phyloP scores from a whole-genome alignment of 2,329 filamentous ascomycete genomes.

The Fonsecaea multimorphosa region DNA sequence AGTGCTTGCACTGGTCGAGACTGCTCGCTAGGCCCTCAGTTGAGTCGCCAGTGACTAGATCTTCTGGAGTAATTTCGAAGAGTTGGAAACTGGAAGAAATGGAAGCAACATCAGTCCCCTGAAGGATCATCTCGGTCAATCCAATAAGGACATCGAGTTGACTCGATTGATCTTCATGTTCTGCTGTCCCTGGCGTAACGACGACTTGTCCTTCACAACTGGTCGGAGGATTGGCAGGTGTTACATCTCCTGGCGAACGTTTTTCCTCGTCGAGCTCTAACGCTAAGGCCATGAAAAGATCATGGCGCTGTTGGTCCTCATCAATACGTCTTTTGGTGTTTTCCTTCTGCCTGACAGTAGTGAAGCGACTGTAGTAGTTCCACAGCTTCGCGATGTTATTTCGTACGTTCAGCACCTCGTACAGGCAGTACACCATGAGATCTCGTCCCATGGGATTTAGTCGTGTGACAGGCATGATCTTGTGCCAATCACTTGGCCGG shows the following conservation, averaged over 20 bases:
- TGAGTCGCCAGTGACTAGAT: neutral
- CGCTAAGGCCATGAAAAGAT: conserved; percentile 35
- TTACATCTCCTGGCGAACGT: neutral
- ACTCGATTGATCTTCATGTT: neutral
- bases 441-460: conserved; percentile 33
- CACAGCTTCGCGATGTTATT: conserved; percentile 22
- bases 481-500: conserved; percentile 28
- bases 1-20: conserved; percentile 14
- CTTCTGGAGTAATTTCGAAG: neutral
- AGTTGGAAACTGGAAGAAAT: conserved; percentile 1
- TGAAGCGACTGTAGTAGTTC: conserved; percentile 23
- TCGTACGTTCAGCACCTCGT: conserved; percentile 29
- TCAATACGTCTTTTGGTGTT: conserved; percentile 36
- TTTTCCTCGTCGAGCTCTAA: conserved; percentile 29
- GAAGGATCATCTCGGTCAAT: neutral
- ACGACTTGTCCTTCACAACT: conserved; percentile 4
- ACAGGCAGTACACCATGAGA: conserved; percentile 34
- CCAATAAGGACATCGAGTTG: neutral
- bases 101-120: conserved; percentile 5
- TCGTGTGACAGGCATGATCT: conserved; percentile 4
- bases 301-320: conserved; percentile 26
- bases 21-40: neutral
- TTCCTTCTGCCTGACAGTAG: conserved; percentile 24
- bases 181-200: neutral
- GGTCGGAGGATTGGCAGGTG: neutral